These are phyloP conservation scores for Gracilaria vermiculophylla DNA, from an alignment of 23 red algal genomes.

Conservation along the genomic window DNA sequence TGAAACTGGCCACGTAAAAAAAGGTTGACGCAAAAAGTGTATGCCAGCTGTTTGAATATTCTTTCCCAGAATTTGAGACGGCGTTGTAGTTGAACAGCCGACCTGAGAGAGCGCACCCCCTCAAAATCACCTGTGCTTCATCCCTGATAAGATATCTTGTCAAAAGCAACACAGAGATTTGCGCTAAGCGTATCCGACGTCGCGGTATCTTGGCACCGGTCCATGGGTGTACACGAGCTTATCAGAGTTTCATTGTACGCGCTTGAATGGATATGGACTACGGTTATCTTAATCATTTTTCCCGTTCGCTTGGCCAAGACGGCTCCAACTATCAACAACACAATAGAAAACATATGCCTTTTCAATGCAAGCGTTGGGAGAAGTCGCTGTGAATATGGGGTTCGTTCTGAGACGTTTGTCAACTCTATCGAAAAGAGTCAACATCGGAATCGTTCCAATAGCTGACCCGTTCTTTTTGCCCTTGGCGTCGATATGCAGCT, in stretches of 20 bases:
- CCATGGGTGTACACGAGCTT: slow-evolving; percentile 14
- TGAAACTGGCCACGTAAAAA: too few species aligned
- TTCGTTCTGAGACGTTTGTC: background rate
- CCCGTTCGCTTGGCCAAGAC: slow-evolving; percentile 1
- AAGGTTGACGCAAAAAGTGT: too few species aligned
- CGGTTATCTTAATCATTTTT: slow-evolving; percentile 23
- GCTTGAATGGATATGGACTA: slow-evolving; percentile 54
- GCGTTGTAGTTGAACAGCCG: too few species aligned
- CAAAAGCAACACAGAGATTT: too few species aligned
- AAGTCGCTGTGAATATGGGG: slow-evolving; percentile 39
- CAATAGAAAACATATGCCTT: slow-evolving; percentile 26
- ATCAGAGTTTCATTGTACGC: slow-evolving; percentile 38
- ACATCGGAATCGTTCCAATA: background rate
- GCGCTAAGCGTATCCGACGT: too few species aligned
- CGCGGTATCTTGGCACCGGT: background rate
- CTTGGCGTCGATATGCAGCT: background rate
- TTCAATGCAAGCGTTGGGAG: slow-evolving; percentile 43
- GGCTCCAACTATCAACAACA: background rate
- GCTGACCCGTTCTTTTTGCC: background rate
- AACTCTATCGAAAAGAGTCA: background rate
- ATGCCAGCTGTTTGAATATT: too few species aligned
- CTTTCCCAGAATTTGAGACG: too few species aligned
- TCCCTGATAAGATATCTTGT: too few species aligned
- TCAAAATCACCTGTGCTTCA: too few species aligned
- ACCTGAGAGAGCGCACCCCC: too few species aligned